phyloP scores from a whole-genome alignment of 2,329 filamentous ascomycete genomes.

The Lachnum nothofagi region DNA sequence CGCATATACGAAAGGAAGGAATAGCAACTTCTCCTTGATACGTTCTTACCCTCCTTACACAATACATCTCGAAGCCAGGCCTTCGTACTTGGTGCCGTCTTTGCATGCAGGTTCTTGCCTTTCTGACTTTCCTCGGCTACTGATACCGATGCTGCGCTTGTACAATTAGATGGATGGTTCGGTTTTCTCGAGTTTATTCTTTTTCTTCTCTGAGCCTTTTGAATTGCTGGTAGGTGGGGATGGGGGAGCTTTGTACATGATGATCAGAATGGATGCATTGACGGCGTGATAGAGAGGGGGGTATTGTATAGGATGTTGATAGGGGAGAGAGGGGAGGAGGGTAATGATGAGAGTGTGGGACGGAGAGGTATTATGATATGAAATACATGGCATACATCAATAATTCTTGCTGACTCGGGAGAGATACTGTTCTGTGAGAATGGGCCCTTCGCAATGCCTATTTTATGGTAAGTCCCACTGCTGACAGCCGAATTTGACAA shows the following conservation, averaged over 20 bases:
- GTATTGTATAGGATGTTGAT: background rate
- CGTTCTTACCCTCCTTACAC: background rate
- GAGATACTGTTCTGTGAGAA: background rate
- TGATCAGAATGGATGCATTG: slow-evolving; percentile 1
- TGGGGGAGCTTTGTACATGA: slow-evolving; percentile 12
- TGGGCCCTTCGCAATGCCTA: background rate
- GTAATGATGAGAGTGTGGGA: slow-evolving; percentile 4
- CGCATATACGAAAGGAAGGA: slow-evolving; percentile 2
- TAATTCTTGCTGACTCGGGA: background rate
- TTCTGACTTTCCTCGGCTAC: too few species aligned
- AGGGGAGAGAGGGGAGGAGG: background rate
- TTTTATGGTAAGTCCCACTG: too few species aligned
- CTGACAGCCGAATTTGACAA: too few species aligned
- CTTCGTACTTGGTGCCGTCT: background rate
- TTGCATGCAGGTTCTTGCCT: slow-evolving; percentile 11
- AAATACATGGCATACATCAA: slow-evolving; percentile 2
- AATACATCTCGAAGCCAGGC: background rate
- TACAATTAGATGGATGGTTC: slow-evolving; percentile 20
- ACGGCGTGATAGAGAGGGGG: background rate
- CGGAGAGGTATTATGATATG: background rate
- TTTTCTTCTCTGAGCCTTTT: slow-evolving; percentile 8
- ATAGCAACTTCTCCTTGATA: background rate
- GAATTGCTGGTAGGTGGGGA: slow-evolving; percentile 1
- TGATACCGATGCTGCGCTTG: slow-evolving; percentile 13
- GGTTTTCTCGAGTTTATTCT: slow-evolving; percentile 8